phyloP scores from a whole-genome alignment of 176 grass and related monocot species.

The Tillandsia fasciculata region DNA sequence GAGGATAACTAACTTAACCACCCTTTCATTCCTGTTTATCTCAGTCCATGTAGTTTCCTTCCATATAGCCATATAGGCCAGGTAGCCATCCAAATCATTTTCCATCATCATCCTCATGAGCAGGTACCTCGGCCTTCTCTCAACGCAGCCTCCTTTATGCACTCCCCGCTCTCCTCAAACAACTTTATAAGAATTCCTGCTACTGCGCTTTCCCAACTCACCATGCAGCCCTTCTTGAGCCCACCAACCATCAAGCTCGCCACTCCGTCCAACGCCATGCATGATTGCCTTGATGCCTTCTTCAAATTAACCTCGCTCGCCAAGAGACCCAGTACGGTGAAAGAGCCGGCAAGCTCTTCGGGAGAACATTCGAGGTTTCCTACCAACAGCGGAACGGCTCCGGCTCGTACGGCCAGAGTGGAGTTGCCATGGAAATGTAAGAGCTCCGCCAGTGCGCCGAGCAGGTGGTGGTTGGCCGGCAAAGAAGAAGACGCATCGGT shows the following conservation, averaged over 20 bases:
- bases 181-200: constrained; percentile 10
- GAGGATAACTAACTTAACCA: no score
- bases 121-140: constrained; percentile 11
- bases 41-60: background rate
- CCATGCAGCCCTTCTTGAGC: background rate
- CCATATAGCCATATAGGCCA: no score
- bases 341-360: constrained; percentile 2
- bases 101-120: constrained; percentile 7
- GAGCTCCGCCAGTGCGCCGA: constrained; percentile 14
- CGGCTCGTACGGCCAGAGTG: constrained; percentile 12
- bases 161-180: background rate
- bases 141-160: background rate
- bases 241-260: background rate
- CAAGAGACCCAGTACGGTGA: constrained; percentile 1
- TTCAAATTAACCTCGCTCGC: constrained; percentile 4
- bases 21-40: no score
- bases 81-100: background rate
- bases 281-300: constrained; percentile 12
- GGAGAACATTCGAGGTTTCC: background rate
- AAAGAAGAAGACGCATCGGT: background rate
- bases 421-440: constrained; percentile 13
- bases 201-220: no score
- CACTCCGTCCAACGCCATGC: background rate
- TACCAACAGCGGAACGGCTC: constrained; percentile 4
- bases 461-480: constrained; percentile 1